Evolutionary conservation across 2,329 filamentous ascomycete genomes (phyloP), one percentile per base, ranked within the genome.

Genomic region (Dactylellina parvicollis): DNA sequence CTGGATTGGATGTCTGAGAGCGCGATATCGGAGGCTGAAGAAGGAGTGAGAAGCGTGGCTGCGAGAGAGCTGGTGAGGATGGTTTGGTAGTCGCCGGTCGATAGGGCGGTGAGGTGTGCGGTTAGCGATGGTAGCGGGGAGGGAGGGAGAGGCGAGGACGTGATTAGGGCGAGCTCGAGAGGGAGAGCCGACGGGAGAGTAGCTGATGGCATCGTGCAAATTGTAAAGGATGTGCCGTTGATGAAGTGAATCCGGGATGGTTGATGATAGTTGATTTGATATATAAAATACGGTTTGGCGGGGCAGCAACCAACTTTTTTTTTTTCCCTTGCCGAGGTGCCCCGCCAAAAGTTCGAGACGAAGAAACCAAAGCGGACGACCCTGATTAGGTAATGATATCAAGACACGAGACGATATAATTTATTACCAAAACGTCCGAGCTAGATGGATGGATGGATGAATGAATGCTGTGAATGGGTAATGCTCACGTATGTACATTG

Each of bases 11-110:
- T 28, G 4, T 55, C 38, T 1, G 1, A 1, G 12, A 26, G n/a
- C 18, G 20, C 3, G 12, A 42, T 22, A 2, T 9, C 9, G 16
- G 61, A 38, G 22, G 38, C 5, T 3, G 57, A 38, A 0, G 52
- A 10, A 10, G 54, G 24, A 20, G 26, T 22, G 14, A 67, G 49
- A 18, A 64, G 42, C 30, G 57, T 59, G 1, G 38, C 22, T 49
- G 60, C 47, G 24, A 74, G 56, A 30, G 61, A 26, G 22, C 55
- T 54, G 36, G 61, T 67, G 10, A 74, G 70, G 40, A 74, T 66
- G 22, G 28, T 46, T 26, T 42, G 34, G 32, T 66, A 74, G 24
- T 67, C 70, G 47, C 70, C 55, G 34, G 28, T 24, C 8, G 54
- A 12, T 12, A 66, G 44, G 22, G 34, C 32, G 9, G 46, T 46